A percentile compares a stretch with the other conserved stretches of the same genome.
Conservation (phyloP, 805 yeast genomes). For the Suhomyces emberorum region DNA sequence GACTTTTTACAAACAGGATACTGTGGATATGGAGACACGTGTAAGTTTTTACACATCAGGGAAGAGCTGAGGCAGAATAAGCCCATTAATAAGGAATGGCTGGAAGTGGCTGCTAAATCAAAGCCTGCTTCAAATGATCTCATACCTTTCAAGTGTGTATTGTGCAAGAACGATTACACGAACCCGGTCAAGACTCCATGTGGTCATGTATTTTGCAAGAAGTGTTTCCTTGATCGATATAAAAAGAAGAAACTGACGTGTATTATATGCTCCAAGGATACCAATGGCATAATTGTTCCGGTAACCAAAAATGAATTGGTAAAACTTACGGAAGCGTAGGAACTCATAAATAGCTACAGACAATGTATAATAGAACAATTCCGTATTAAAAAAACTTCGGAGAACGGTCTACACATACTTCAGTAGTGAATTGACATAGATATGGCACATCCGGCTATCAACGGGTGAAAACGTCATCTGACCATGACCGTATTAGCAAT, state of each 20-base stretch:
- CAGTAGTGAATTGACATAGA: no score
- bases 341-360: no score
- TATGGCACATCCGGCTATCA: no score
- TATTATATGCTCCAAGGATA: constrained; percentile 55
- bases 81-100: constrained; percentile 72
- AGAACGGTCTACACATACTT: no score
- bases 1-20: constrained; percentile 88
- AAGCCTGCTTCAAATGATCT: constrained; percentile 7
- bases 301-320: constrained; percentile 32
- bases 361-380: no score
- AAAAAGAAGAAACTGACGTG: constrained; percentile 46
- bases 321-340: neutral
- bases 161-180: constrained; percentile 55
- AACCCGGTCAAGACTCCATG: constrained; percentile 59
- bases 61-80: constrained; percentile 77
- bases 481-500: no score
- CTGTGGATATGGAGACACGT: constrained; percentile 96
- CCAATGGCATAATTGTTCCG: constrained; percentile 58
- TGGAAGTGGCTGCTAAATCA: constrained; percentile 29
- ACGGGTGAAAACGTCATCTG: no score
- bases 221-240: constrained; percentile 51
- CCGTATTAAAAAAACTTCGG: no score
- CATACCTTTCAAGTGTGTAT: constrained; percentile 58
- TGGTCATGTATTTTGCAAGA: constrained; percentile 61
- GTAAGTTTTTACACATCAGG: constrained; percentile 89